Conservation (phyloP, 129 eudicot species). For the Saussurea involucrata region DNA sequence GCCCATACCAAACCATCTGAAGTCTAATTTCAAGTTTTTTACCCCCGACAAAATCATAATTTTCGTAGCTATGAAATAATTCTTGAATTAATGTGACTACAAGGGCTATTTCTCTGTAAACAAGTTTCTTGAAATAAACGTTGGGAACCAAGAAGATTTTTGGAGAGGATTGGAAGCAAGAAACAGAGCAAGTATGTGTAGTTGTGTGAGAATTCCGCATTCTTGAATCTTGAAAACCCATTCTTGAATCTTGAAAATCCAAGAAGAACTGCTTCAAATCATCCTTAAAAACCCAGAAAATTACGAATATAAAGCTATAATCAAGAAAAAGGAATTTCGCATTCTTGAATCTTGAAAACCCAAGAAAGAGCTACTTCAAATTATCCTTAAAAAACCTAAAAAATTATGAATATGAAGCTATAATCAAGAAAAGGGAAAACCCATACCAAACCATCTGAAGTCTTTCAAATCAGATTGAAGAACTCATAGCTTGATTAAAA, state of each 20-base stretch:
- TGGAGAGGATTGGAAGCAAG: not conserved
- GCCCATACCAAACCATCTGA: constrained; percentile 28
- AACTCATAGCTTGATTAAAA: not conserved
- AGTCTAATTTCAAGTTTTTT: not conserved
- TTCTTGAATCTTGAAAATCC: constrained; percentile 11
- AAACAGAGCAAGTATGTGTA: constrained; percentile 12
- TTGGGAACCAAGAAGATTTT: not conserved
- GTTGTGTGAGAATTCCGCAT: not conserved
- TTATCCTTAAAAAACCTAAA: not conserved
- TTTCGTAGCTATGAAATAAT: not conserved
- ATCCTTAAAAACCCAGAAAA: not conserved
- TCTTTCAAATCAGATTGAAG: not conserved
- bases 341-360: too few relatives aligned
- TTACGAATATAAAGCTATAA: not conserved
- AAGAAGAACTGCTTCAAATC: not conserved
- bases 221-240: constrained; percentile 12
- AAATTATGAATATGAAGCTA: not conserved
- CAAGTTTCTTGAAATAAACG: constrained; percentile 11
- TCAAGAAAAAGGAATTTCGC: too few relatives aligned
- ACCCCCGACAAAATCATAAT: not conserved
- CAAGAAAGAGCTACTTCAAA: not conserved
- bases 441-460: constrained; percentile 29
- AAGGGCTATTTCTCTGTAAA: too few relatives aligned
- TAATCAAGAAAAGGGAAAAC: not conserved
- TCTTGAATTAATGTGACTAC: too few relatives aligned